A percentile compares a stretch with the other conserved stretches of the same genome.
Evolutionary conservation across 2,329 filamentous ascomycete species (phyloP).

Genomic region (Cytospora mali): DNA sequence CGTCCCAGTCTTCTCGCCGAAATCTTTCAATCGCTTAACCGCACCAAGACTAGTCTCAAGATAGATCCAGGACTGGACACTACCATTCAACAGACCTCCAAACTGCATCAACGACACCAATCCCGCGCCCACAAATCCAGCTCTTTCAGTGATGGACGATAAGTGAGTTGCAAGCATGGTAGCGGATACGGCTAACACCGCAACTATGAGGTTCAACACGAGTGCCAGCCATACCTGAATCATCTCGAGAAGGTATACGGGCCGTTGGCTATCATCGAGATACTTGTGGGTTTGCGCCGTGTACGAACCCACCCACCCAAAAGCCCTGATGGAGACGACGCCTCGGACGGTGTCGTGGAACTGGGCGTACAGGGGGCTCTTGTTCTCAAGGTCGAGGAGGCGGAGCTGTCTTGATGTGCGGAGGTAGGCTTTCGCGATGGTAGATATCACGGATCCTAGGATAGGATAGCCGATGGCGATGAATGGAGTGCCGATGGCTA

Average conservation of each 20-base stretch:
- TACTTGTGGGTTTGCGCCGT: constrained; percentile 45
- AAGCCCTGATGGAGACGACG: constrained; percentile 52
- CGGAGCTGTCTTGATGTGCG: constrained; percentile 51
- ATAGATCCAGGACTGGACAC: constrained; percentile 36
- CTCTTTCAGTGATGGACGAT: constrained; percentile 24
- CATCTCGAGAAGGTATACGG: constrained; percentile 52
- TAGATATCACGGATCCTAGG: constrained; percentile 42
- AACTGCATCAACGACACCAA: constrained; percentile 39
- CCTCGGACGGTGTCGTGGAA: constrained; percentile 53
- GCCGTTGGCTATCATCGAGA: constrained; percentile 52
- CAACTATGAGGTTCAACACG: constrained; percentile 38
- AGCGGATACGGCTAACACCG: constrained; percentile 35
- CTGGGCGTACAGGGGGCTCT: constrained; percentile 34
- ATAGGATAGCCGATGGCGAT: constrained; percentile 42
- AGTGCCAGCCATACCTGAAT: constrained; percentile 40
- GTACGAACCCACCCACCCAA: constrained; percentile 48
- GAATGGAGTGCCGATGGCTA: constrained; percentile 40
- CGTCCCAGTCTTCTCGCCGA: constrained; percentile 32
- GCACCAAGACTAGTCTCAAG: constrained; percentile 40
- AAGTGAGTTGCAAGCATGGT: constrained; percentile 34
- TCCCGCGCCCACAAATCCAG: constrained; percentile 31
- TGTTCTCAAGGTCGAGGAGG: constrained; percentile 47
- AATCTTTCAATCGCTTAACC: constrained; percentile 35
- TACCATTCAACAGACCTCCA: constrained; percentile 33
- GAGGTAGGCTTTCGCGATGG: constrained; percentile 48